Evolutionary conservation across 495 filamentous ascomycete species (phyloP).

Genomic region (Friedmanniomyces endolithicus): DNA sequence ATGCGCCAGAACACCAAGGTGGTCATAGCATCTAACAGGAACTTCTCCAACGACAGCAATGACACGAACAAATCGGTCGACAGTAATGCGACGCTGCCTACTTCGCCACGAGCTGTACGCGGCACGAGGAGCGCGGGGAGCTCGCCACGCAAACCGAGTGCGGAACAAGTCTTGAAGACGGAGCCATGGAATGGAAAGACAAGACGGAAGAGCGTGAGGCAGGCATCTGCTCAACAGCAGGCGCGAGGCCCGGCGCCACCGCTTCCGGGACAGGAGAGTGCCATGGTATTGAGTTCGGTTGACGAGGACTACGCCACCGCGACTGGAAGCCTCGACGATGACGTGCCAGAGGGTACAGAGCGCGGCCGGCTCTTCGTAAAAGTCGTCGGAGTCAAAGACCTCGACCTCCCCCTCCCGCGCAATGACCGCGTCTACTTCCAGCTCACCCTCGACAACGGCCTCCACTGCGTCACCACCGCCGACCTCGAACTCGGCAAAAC

Average conservation of each 20-base stretch:
- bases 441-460: constrained; percentile 87
- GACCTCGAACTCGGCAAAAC: constrained; percentile 88
- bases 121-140: constrained; percentile 54
- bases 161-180: constrained; percentile 74
- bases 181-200: constrained; percentile 86
- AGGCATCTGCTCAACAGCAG: constrained; percentile 52
- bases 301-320: constrained; percentile 45
- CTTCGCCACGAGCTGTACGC: constrained; percentile 30
- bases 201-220: constrained; percentile 53
- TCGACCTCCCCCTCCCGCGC: constrained; percentile 80
- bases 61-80: neutral
- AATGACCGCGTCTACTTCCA: constrained; percentile 86
- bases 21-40: constrained; percentile 65
- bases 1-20: constrained; percentile 98
- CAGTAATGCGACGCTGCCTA: constrained; percentile 32
- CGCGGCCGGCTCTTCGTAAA: constrained; percentile 92
- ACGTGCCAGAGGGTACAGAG: constrained; percentile 67
- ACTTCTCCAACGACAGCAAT: constrained; percentile 37
- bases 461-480: constrained; percentile 92
- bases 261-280: constrained; percentile 78
- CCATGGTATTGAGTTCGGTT: constrained; percentile 40
- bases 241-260: constrained; percentile 52
- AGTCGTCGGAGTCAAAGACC: constrained; percentile 88
- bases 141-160: constrained; percentile 56
- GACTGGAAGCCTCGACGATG: constrained; percentile 32